Base-by-base conservation (phyloP, 148 eudicot species). In the Talinum fruticosum region DNA sequence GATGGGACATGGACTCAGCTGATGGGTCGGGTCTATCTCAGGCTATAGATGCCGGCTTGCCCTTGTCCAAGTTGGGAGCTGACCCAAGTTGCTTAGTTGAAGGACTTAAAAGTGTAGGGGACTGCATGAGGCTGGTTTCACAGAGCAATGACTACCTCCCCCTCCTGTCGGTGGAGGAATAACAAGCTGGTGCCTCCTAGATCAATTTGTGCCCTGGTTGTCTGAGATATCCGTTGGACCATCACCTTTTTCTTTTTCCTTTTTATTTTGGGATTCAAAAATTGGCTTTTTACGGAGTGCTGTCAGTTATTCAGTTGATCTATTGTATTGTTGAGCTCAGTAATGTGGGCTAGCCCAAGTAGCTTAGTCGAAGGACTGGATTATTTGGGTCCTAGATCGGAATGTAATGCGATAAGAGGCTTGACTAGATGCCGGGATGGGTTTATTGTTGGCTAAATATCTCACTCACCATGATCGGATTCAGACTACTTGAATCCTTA, bases 101-200 rank as follows among this genome's bases (percentile, higher is more conserved):
- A 71, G 61, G 70, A 6, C 34, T 5, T 18, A 71, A 71, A n/a
- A 78, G 61, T 8, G 71, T 75, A 71, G 76, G 75, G 71, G 54
- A 78, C 18, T 4, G 70, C 70, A 37, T 62, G 69, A 78, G 80
- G 80, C 70, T 76, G 79, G 65, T 7, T 67, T 23, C 73, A 67
- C 64, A 67, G 64, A 33, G 79, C 47, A 67, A 54, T 33, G 73
- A 76, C 4, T 8, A 69, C 65, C 66, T 76, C 71, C 71, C 71
- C 12, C 71, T 66, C 78, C 21, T 62, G 69, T 62, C 77, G 62
- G 77, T 62, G 77, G 77, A 75, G 13, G 77, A 69, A 62, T 28
- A 15, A 75, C 69, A 16, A n/a, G 77, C 12, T 16, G 54, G 70
- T 75, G 77, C 69, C 44, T 33, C 53, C 28, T 33, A 8, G 69